Conservation (phyloP, 2,329 filamentous ascomycete species). For the Chaetothyriales sp. region DNA sequence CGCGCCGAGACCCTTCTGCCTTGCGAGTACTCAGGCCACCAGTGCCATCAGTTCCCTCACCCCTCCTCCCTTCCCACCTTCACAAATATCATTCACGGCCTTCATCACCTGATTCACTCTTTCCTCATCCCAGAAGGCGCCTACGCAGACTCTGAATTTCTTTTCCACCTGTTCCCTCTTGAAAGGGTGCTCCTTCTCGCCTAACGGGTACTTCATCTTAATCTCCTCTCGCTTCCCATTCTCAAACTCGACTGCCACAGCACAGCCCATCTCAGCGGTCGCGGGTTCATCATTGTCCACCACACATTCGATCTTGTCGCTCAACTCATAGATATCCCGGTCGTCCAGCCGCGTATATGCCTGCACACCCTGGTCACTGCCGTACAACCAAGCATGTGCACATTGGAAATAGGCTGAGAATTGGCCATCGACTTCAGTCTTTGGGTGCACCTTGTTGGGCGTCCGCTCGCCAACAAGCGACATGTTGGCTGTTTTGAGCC, state of each 20-base stretch:
- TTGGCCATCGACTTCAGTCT: conserved; percentile 22
- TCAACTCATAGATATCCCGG: conserved; percentile 6
- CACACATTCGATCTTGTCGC: conserved; percentile 11
- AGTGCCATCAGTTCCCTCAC: neutral
- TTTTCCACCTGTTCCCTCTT: conserved; percentile 11
- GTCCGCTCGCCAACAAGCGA: conserved; percentile 21
- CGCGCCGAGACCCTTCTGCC: too few relatives aligned
- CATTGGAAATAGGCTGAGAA: conserved; percentile 23
- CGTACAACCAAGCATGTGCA: conserved; percentile 15
- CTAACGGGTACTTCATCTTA: conserved; percentile 12
- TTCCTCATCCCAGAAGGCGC: neutral
- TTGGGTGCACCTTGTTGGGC: conserved; percentile 23
- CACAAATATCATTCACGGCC: neutral
- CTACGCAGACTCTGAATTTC: conserved; percentile 8
- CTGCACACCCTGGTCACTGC: conserved; percentile 3
- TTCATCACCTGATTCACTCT: neutral
- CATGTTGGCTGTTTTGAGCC: conserved; percentile 9
- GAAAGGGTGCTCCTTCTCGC: conserved; percentile 14
- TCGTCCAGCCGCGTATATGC: conserved; percentile 8
- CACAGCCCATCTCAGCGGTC: conserved; percentile 8
- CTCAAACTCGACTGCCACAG: conserved; percentile 9
- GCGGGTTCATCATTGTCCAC: conserved; percentile 4
- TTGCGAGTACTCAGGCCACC: neutral
- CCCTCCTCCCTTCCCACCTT: neutral
- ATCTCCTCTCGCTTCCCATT: conserved; percentile 8